Percentiles rank a stretch among this genome's conserved stretches.
Conservation (phyloP, 2,329 filamentous ascomycete species). For the Aspergillus sp. region DNA sequence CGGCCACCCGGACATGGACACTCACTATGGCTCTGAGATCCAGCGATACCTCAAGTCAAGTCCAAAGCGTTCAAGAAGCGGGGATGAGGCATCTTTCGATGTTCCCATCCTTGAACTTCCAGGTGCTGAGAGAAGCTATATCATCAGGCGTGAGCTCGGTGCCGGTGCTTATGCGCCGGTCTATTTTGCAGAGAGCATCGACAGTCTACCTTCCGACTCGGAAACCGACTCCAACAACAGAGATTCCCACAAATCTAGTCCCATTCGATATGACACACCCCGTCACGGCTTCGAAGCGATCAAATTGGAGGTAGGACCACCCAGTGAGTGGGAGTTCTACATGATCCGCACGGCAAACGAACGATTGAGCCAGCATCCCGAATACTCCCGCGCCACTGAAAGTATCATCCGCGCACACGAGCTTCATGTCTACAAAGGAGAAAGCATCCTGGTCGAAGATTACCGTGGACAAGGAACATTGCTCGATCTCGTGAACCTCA, state of each 20-base stretch:
- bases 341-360: constrained; percentile 82
- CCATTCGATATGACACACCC: constrained; percentile 24
- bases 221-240: constrained; percentile 46
- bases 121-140: constrained; percentile 68
- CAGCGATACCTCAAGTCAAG: constrained; percentile 75
- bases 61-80: constrained; percentile 51
- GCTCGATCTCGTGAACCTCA: constrained; percentile 89
- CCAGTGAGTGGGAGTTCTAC: constrained; percentile 92
- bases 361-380: constrained; percentile 65
- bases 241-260: constrained; percentile 49
- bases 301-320: constrained; percentile 85
- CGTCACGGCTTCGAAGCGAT: constrained; percentile 75
- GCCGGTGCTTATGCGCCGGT: constrained; percentile 94
- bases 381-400: constrained; percentile 66
- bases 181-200: constrained; percentile 79
- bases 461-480: constrained; percentile 88
- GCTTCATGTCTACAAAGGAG: constrained; percentile 86
- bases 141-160: constrained; percentile 80
- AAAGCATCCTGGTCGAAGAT: constrained; percentile 85
- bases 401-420: constrained; percentile 84
- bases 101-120: constrained; percentile 70
- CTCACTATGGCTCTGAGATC: constrained; percentile 72
- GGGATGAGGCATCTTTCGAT: constrained; percentile 61
- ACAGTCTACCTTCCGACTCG: constrained; percentile 44
- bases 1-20: constrained; percentile 66